Percentiles rank a stretch among this genome's conserved stretches.
phyloP scores from a whole-genome alignment of 306 rosid species.

The Arachis stenosperma region DNA sequence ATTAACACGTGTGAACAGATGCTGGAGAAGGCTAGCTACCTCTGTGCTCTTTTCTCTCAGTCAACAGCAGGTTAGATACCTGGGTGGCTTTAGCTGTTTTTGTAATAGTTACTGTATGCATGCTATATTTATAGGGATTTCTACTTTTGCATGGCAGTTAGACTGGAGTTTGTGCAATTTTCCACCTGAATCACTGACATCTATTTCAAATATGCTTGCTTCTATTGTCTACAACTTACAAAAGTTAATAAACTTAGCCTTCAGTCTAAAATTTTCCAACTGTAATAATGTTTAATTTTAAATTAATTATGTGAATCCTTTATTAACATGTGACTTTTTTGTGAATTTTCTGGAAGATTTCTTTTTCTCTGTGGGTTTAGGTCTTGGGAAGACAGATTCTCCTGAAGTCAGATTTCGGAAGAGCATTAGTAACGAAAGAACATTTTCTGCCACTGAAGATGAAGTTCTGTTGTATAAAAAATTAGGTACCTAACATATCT shows the following conservation, averaged over 20 bases:
- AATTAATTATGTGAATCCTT: constrained; percentile 19
- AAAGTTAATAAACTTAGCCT: constrained; percentile 18
- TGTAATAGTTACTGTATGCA: constrained; percentile 16
- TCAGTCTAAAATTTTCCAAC: constrained; percentile 14
- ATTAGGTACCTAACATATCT: constrained; percentile 57
- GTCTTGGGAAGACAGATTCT: constrained; percentile 73
- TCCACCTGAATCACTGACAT: background rate
- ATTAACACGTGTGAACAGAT: constrained; percentile 86
- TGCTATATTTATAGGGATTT: constrained; percentile 25
- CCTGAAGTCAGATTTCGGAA: constrained; percentile 73
- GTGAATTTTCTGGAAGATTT: constrained; percentile 67
- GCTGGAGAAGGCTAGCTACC: constrained; percentile 68
- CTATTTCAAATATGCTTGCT: constrained; percentile 18
- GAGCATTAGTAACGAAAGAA: constrained; percentile 93
- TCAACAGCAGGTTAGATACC: constrained; percentile 74
- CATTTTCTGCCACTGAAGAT: constrained; percentile 80
- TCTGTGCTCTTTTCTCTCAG: constrained; percentile 81
- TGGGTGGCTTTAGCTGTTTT: constrained; percentile 27
- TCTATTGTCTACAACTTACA: constrained; percentile 21
- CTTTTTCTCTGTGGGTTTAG: constrained; percentile 89
- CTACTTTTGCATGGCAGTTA: constrained; percentile 26
- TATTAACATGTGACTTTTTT: constrained; percentile 25
- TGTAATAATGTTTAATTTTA: constrained; percentile 18
- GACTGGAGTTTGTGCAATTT: constrained; percentile 16
- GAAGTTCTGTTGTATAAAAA: constrained; percentile 56